Percentiles rank a stretch among this genome's conserved stretches.
Evolutionary conservation across 176 grass and related monocot species (phyloP).

Genomic region (Triticum urartu): DNA sequence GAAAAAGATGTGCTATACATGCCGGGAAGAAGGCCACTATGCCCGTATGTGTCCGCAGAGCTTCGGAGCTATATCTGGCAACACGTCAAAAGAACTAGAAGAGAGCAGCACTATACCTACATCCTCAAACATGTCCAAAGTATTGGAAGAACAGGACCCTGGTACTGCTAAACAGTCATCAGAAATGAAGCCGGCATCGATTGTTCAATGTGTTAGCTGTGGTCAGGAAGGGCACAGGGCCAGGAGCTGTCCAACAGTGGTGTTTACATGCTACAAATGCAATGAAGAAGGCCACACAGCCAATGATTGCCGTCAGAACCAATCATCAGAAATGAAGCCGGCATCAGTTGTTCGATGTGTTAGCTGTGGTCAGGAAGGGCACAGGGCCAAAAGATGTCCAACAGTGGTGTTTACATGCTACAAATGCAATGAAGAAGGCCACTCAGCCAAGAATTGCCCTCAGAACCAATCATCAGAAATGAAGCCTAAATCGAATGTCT

Average conservation of each 20-base stretch:
- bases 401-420: not conserved
- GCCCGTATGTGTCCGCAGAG: not conserved
- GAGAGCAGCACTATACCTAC: not conserved
- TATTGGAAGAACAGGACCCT: not conserved
- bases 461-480: not conserved
- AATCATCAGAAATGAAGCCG: not conserved
- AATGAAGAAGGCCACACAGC: not conserved
- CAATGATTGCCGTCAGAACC: not conserved
- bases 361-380: not conserved
- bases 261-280: not conserved
- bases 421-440: not conserved
- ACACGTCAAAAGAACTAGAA: not conserved
- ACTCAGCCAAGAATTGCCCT: not conserved
- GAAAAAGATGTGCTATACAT: not conserved
- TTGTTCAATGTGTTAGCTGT: not conserved
- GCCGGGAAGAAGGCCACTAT: constrained; percentile 10
- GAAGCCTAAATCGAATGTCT: not conserved
- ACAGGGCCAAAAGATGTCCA: not conserved
- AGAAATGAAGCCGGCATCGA: not conserved
- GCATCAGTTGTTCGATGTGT: not conserved
- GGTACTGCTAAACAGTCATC: not conserved
- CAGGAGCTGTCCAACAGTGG: not conserved
- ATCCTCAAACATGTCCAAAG: not conserved
- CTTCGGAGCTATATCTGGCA: not conserved
- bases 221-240: not conserved